Evolutionary conservation across 1,284 basidiomycete genomes (phyloP).

Genomic region (Moniliella sp.): DNA sequence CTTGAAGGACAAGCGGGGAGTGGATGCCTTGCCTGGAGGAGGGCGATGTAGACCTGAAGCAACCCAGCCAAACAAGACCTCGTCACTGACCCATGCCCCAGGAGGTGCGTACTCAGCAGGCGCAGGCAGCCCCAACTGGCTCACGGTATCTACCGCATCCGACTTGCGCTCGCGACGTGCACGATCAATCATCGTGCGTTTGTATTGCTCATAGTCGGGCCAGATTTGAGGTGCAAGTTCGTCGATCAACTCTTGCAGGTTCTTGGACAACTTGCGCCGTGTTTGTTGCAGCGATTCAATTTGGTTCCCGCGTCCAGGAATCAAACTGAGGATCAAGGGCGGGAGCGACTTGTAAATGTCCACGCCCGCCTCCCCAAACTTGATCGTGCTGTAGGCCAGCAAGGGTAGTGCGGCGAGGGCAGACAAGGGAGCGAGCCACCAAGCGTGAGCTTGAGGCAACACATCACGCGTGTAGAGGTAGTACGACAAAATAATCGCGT

Average conservation of each 20-base stretch:
- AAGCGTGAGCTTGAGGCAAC: conserved; percentile 4
- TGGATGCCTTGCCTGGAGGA: no score
- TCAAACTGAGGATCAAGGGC: conserved; percentile 67
- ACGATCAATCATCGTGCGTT: not conserved
- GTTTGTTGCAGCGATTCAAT: conserved; percentile 59
- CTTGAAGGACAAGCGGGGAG: no score
- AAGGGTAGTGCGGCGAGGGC: conserved; percentile 58
- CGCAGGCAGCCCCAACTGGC: no score
- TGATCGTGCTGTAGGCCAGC: conserved; percentile 80
- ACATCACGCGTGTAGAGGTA: conserved; percentile 46
- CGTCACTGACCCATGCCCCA: no score
- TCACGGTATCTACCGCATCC: no score
- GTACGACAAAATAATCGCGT: conserved; percentile 45
- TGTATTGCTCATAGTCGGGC: conserved; percentile 20
- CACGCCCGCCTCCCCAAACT: conserved; percentile 95
- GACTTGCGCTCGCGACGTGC: no score
- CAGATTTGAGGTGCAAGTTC: conserved; percentile 39
- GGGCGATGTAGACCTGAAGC: no score
- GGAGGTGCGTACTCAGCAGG: no score
- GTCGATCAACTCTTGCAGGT: conserved; percentile 70
- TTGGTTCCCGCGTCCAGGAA: conserved; percentile 71
- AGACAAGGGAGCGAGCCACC: conserved; percentile 51
- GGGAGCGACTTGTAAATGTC: conserved; percentile 92
- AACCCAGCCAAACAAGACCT: no score
- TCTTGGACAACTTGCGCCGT: conserved; percentile 58